Conservation (phyloP, 1,284 basidiomycete species). For the Trichosporon ovoides region DNA sequence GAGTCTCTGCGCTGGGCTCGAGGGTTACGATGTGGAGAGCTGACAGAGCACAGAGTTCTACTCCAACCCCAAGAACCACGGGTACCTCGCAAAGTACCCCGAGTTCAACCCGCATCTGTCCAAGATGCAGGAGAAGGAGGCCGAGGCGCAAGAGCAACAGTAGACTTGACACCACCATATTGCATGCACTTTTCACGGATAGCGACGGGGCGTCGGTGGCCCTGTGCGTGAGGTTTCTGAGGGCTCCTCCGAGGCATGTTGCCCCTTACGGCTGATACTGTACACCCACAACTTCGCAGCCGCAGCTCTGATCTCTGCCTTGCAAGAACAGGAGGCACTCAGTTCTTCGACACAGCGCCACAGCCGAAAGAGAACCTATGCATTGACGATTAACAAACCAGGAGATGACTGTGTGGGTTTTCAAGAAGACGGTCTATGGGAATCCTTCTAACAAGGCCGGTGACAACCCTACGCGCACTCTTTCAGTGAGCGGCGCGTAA, state of each 20-base stretch:
- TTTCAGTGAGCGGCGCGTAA: no score
- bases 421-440: no score
- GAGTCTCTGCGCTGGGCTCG: constrained; percentile 39
- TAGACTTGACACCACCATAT: constrained; percentile 5
- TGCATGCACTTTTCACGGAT: constrained; percentile 7
- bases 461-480: no score
- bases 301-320: no score
- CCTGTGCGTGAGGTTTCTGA: no score
- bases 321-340: no score
- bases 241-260: no score
- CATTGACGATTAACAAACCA: background rate
- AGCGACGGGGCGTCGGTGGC: background rate
- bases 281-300: no score
- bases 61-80: constrained; percentile 47
- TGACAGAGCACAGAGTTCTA: constrained; percentile 41
- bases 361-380: background rate
- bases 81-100: constrained; percentile 41
- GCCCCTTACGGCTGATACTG: no score
- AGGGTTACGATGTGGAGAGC: background rate
- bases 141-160: constrained; percentile 4
- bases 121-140: background rate
- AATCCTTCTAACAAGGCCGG: no score
- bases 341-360: background rate
- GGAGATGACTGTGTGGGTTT: background rate
- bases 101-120: constrained; percentile 8